Percentiles rank a stretch among this genome's conserved stretches.
Conservation (phyloP, 768 basidiomycete species). For the Mycena galericulata region DNA sequence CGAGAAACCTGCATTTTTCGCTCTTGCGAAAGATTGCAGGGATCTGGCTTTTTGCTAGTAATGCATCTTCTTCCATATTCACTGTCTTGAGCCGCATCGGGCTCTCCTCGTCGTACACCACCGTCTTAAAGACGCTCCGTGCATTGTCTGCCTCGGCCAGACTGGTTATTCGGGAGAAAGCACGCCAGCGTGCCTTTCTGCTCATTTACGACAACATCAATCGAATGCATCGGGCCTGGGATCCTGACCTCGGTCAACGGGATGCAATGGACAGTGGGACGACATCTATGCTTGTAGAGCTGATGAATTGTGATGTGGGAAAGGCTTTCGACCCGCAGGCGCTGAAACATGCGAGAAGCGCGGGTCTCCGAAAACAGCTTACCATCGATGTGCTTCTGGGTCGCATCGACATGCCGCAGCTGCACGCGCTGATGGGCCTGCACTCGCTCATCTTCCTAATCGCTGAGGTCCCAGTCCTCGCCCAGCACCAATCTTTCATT, state of each 20-base stretch:
- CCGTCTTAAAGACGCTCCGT: slow-evolving; percentile 28
- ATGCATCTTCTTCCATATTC: slow-evolving; percentile 32
- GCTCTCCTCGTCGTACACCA: slow-evolving; percentile 34
- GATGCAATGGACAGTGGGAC: slow-evolving; percentile 38
- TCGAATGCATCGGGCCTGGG: slow-evolving; percentile 37
- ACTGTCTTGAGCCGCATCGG: slow-evolving; percentile 34
- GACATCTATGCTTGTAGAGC: slow-evolving; percentile 34
- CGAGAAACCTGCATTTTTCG: slow-evolving; percentile 33
- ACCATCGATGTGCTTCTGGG: neutral
- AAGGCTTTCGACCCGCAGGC: slow-evolving; percentile 7
- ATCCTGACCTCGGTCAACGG: slow-evolving; percentile 31
- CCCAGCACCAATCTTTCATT: neutral
- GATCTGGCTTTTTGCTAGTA: slow-evolving; percentile 13
- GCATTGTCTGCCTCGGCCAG: slow-evolving; percentile 27
- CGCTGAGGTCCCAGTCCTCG: neutral
- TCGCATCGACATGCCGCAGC: neutral
- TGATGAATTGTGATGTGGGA: slow-evolving; percentile 26
- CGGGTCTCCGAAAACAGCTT: neutral
- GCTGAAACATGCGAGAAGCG: neutral
- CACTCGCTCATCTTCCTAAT: slow-evolving; percentile 4
- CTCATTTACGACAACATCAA: slow-evolving; percentile 41
- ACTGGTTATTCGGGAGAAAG: slow-evolving; percentile 16
- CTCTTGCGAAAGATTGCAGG: slow-evolving; percentile 37
- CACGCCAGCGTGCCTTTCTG: slow-evolving; percentile 19
- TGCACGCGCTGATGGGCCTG: neutral